Evolutionary conservation across 1,284 basidiomycete species (phyloP).

Genomic region (Cryptococcus sp.): DNA sequence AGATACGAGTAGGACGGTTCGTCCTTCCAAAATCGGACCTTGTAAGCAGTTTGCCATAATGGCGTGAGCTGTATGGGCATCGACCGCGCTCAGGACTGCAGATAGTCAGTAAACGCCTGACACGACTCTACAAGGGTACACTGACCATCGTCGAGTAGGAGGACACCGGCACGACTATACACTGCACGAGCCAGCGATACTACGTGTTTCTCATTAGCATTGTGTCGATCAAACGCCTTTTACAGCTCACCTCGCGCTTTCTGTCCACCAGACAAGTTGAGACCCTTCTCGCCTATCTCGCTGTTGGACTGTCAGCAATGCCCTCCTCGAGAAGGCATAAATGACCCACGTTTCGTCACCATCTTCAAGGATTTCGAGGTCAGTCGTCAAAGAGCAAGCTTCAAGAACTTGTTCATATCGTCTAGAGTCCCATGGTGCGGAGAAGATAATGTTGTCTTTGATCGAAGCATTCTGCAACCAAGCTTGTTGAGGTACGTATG

Average conservation of each 20-base stretch:
- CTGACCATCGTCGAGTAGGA: constrained; percentile 84
- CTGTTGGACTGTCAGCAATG: constrained; percentile 39
- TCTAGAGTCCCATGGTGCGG: constrained; percentile 72
- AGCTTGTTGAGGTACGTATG: constrained; percentile 84
- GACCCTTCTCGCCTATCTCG: constrained; percentile 57
- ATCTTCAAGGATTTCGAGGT: constrained; percentile 89
- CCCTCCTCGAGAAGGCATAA: constrained; percentile 72
- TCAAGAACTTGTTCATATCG: constrained; percentile 77
- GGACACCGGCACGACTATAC: constrained; percentile 81
- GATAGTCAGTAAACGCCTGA: neutral
- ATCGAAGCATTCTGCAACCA: constrained; percentile 85
- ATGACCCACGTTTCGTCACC: constrained; percentile 71
- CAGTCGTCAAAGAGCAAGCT: constrained; percentile 72
- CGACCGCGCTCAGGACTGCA: constrained; percentile 58
- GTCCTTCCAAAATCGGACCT: constrained; percentile 74
- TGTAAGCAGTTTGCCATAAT: constrained; percentile 78
- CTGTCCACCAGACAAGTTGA: constrained; percentile 90
- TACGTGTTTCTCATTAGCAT: constrained; percentile 36
- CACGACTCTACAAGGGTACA: neutral
- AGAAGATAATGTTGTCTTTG: constrained; percentile 92
- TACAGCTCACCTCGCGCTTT: constrained; percentile 63
- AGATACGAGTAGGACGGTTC: constrained; percentile 84
- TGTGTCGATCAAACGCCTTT: neutral
- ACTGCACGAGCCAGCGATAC: constrained; percentile 86
- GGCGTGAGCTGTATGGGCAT: constrained; percentile 82